Evolutionary conservation across 176 grass and related monocot species (phyloP).

Genomic region (Cymbopogon citratus): DNA sequence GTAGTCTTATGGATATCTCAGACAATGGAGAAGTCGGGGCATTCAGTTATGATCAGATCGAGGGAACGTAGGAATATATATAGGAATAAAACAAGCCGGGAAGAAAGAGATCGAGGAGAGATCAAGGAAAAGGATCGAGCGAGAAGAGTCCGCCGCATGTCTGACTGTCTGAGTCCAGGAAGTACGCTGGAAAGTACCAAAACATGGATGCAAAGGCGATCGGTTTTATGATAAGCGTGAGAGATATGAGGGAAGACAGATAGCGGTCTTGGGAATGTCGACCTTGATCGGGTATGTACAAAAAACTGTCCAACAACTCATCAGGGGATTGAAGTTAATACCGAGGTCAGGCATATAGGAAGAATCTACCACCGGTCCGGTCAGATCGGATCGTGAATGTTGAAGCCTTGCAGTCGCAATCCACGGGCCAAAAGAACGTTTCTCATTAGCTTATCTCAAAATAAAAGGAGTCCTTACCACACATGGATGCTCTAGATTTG

Average conservation of each 20-base stretch:
- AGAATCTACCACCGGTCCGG: background rate
- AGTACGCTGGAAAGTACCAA: background rate
- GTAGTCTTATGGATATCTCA: constrained; percentile 5
- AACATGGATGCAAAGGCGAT: background rate
- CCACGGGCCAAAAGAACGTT: background rate
- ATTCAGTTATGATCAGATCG: background rate
- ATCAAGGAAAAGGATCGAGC: constrained; percentile 17
- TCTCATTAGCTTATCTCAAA: background rate
- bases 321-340: background rate
- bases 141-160: background rate
- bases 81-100: background rate
- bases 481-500: background rate
- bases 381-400: background rate
- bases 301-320: background rate
- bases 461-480: background rate
- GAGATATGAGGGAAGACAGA: background rate
- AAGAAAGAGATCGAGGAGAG: background rate
- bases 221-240: background rate
- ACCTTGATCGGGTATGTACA: background rate
- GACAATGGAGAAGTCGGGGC: background rate
- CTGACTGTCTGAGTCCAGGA: background rate
- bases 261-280: constrained; percentile 10
- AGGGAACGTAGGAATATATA: background rate
- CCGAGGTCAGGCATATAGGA: constrained; percentile 21
- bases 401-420: background rate